phyloP scores from a whole-genome alignment of 495 filamentous ascomycete species.

The Thermothielavioides terrestris region DNA sequence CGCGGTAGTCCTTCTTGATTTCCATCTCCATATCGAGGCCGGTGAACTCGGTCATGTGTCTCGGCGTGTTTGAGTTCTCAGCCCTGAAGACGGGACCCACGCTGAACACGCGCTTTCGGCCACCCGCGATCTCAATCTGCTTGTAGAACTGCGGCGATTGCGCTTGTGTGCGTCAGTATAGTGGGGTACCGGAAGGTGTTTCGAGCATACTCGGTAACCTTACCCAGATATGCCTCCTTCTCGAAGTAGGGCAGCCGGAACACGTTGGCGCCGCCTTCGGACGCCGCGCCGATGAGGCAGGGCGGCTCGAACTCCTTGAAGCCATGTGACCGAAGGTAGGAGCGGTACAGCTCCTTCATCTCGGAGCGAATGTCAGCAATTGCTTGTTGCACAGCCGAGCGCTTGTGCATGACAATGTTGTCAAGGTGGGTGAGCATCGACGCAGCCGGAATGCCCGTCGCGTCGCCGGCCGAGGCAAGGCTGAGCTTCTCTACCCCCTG shows the following conservation, averaged over 20 bases:
- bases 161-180: background rate
- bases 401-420: slow-evolving; percentile 85
- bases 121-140: slow-evolving; percentile 91
- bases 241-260: slow-evolving; percentile 92
- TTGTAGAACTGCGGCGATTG: slow-evolving; percentile 81
- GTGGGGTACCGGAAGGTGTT: background rate
- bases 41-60: slow-evolving; percentile 95
- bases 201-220: slow-evolving; percentile 32
- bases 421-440: slow-evolving; percentile 68
- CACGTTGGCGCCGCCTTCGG: slow-evolving; percentile 88
- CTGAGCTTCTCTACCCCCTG: slow-evolving; percentile 49
- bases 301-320: slow-evolving; percentile 88
- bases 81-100: slow-evolving; percentile 87
- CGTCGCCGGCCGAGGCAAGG: slow-evolving; percentile 18
- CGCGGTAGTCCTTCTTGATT: slow-evolving; percentile 79
- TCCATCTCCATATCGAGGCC: slow-evolving; percentile 98
- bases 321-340: slow-evolving; percentile 63
- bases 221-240: slow-evolving; percentile 69
- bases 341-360: slow-evolving; percentile 70
- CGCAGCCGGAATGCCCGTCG: slow-evolving; percentile 57
- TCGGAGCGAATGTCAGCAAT: slow-evolving; percentile 73
- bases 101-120: slow-evolving; percentile 81
- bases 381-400: slow-evolving; percentile 78
- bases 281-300: slow-evolving; percentile 81
- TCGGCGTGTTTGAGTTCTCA: slow-evolving; percentile 92